A percentile compares a stretch with the other conserved stretches of the same genome.
Conservation (phyloP, 2,329 filamentous ascomycete species). For the Penicillium paneum region DNA sequence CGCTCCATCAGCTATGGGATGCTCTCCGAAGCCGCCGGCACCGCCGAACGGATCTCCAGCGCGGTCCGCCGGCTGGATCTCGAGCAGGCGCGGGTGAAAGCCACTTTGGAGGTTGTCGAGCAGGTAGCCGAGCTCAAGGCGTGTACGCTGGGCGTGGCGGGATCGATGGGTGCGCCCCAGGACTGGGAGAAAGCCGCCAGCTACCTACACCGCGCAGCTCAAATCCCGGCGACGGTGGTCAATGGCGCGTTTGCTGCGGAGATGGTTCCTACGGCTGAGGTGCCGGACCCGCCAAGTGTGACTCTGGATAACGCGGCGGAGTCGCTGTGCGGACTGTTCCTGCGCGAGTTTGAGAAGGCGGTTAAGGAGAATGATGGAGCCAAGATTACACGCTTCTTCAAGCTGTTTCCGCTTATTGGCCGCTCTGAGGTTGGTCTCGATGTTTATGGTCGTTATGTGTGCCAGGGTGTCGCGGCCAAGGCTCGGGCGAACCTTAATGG, state of each 20-base stretch:
- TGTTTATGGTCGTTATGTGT: constrained; percentile 94
- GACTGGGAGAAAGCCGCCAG: constrained; percentile 97
- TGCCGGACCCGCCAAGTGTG: constrained; percentile 83
- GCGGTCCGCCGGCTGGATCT: constrained; percentile 84
- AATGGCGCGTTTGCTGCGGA: constrained; percentile 82
- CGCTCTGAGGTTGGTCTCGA: constrained; percentile 85
- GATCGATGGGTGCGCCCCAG: constrained; percentile 95
- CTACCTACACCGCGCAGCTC: constrained; percentile 78
- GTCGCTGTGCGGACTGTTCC: constrained; percentile 82
- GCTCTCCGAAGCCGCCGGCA: constrained; percentile 80
- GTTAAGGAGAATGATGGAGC: constrained; percentile 81
- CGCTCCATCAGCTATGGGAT: constrained; percentile 84
- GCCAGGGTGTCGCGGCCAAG: constrained; percentile 82
- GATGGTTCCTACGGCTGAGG: constrained; percentile 92
- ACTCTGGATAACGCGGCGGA: constrained; percentile 86
- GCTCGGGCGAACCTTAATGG: constrained; percentile 78
- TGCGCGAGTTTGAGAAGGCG: constrained; percentile 92
- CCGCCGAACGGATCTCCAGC: constrained; percentile 78
- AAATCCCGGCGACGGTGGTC: constrained; percentile 75
- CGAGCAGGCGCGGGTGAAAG: constrained; percentile 87
- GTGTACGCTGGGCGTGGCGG: constrained; percentile 89
- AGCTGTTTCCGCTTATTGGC: constrained; percentile 91
- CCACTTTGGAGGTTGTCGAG: constrained; percentile 87
- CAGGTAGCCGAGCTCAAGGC: constrained; percentile 96
- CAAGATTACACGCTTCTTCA: constrained; percentile 94